Evolutionary conservation across 2,329 filamentous ascomycete species (phyloP), one percentile per base, ranked within the genome.

Genomic region (Trichoderma sp.): DNA sequence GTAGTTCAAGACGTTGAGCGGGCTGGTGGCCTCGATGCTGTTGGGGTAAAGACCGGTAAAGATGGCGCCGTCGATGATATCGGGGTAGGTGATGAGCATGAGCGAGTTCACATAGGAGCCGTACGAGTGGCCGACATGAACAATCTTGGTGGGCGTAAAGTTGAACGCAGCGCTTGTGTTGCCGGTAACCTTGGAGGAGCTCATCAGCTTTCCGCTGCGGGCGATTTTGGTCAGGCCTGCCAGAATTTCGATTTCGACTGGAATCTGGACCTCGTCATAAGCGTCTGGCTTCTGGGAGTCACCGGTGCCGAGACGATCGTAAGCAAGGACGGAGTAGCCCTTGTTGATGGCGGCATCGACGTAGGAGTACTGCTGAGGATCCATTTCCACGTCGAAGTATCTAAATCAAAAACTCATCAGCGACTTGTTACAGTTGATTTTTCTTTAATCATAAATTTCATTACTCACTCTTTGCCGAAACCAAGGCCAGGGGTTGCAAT

Each of bases 301-400:
- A 49, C 85, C 88, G 53, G 89, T 83, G 37, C 88, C 89, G 4
- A 90, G 83, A 27, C 89, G 86, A 76, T 91, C 88, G 77, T 85
- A 89, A 8, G 83, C 79, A 56, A 91, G 83, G 2, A 87, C 89
- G 40, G 84, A 86, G 79, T 87, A 91, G 43, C 86, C 86, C 55
- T 84, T 81, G 4, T 82, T 83, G 1, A 89, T 81, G 2, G 88
- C 88, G 19, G 78, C 78, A 59, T 85, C 80, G 31, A 87, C 82
- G 76, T 91, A 91, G 74, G 84, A 87, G 80, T 91, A 90, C 56
- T 58, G 75, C 88, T 87, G 80, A 82, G 85, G 73, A 84, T 80
- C 61, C 37, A 58, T 19, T 33, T 37, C 13, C 14, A 37, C 56
- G 56, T 58, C 56, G n/a, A 58, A 58, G 31, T 58, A 58, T 24